Evolutionary conservation across 345 rosid species (phyloP).

Genomic region (Zanthoxylum bungeanum): DNA sequence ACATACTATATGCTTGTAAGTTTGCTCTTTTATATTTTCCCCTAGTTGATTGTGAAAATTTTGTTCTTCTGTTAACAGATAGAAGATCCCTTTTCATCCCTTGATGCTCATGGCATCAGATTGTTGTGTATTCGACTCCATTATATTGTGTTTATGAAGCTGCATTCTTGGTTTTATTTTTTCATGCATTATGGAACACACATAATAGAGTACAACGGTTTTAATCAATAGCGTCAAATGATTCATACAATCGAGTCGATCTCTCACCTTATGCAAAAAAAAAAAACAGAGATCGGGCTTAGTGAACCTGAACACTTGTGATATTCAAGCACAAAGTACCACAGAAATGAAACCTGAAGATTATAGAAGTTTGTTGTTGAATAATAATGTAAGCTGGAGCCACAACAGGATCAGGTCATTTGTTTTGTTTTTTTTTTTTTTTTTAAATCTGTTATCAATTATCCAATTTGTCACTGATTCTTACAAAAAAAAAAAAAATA

Average conservation of each 20-base stretch:
- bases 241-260: no score
- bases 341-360: background rate
- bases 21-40: background rate
- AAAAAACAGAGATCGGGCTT: no score
- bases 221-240: no score
- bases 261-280: no score
- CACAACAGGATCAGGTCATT: background rate
- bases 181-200: background rate
- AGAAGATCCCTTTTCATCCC: background rate
- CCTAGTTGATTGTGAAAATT: slow-evolving; percentile 9
- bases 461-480: no score
- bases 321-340: background rate
- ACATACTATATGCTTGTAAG: slow-evolving; percentile 4
- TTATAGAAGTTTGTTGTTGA: background rate
- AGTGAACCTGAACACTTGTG: no score
- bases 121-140: background rate
- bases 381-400: background rate
- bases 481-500: no score
- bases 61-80: background rate
- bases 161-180: background rate
- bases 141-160: background rate
- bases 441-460: no score
- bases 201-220: background rate
- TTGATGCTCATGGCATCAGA: background rate
- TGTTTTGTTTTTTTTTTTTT: no score